Base-by-base conservation (phyloP, 2,329 filamentous ascomycete genomes). In the Cryoendolithus antarcticus region DNA sequence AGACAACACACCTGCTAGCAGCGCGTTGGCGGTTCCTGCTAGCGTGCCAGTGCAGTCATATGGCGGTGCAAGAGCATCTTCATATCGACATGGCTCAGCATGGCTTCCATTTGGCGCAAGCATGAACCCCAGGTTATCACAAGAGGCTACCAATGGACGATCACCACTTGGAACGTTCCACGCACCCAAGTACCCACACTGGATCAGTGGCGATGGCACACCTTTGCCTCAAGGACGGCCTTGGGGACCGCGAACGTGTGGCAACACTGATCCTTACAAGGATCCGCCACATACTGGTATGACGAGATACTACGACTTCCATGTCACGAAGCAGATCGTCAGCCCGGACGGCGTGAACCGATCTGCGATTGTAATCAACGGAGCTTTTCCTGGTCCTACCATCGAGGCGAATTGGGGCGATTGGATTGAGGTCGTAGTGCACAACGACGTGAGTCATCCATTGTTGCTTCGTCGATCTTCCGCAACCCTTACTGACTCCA, bases 381-480 rank as follows among this genome's bases (percentile, higher is more conserved):
- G 51, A 19, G 44, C 48, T n/a, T 59, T 53, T 43, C 58, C 57
- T 12, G 57, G 53, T 4, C 56, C 57, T 1, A 50, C 48, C 2
- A 56, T 60, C 30, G 54, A 58, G 41, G 57, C 56, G 9, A 58
- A 59, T 36, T 57, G 53, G 50, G 54, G 55, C 24, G 57, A 60
- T 39, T 57, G 52, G 54, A 53, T 60, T 30, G 46, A 56, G n/a
- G 51, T 59, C 21, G 51, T 44, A 3, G 53, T 60, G 3, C 44
- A 51, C 44, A 65, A 65, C 49, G 42, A 48, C 9, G n/a, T n/a
- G n/a, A n/a, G n/a, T n/a, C n/a, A n/a, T n/a, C n/a, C n/a, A n/a
- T n/a, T n/a, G n/a, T n/a, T n/a, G n/a, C n/a, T n/a, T n/a, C n/a
- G n/a, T n/a, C n/a, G n/a, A n/a, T n/a, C n/a, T n/a, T n/a, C n/a